These are phyloP conservation scores for Verticillium klebahnii DNA, from an alignment of 2,329 filamentous ascomycete species.

Conservation along the genomic window DNA sequence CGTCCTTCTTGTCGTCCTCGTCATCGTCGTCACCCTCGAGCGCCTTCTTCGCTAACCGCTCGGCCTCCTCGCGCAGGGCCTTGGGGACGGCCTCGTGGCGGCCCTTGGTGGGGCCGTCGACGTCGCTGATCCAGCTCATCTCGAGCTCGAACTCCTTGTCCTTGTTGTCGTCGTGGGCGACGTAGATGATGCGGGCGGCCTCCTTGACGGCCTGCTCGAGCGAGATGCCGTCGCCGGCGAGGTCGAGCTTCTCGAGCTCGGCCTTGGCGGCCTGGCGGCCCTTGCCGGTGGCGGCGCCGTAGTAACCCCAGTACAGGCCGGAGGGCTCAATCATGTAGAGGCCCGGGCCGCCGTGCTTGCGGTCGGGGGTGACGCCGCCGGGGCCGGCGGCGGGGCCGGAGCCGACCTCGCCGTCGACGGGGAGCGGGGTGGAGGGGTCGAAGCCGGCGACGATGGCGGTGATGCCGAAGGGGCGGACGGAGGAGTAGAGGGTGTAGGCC, in stretches of 20 bases:
- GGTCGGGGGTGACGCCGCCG: conserved; percentile 73
- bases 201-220: conserved; percentile 90
- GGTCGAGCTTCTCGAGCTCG: conserved; percentile 95
- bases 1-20: conserved; percentile 52
- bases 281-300: conserved; percentile 95
- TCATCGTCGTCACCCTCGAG: conserved; percentile 84
- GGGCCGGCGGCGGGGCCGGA: conserved; percentile 72
- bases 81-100: conserved; percentile 91
- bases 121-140: conserved; percentile 94
- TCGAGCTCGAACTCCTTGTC: conserved; percentile 99
- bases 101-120: conserved; percentile 85
- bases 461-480: conserved; percentile 93
- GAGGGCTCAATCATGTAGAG: conserved; percentile 99
- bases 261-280: conserved; percentile 95
- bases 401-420: conserved; percentile 88
- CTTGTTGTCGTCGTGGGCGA: conserved; percentile 98
- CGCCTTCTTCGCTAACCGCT: conserved; percentile 85
- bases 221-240: conserved; percentile 70
- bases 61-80: conserved; percentile 84
- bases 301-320: conserved; percentile 97
- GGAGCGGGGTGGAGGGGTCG: conserved; percentile 81
- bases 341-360: conserved; percentile 80
- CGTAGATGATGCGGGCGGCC: conserved; percentile 93
- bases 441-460: conserved; percentile 91
- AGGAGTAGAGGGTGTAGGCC: conserved; percentile 95